Base-by-base conservation (phyloP, 441 rosid genomes). In the Flueggea neowawraea region DNA sequence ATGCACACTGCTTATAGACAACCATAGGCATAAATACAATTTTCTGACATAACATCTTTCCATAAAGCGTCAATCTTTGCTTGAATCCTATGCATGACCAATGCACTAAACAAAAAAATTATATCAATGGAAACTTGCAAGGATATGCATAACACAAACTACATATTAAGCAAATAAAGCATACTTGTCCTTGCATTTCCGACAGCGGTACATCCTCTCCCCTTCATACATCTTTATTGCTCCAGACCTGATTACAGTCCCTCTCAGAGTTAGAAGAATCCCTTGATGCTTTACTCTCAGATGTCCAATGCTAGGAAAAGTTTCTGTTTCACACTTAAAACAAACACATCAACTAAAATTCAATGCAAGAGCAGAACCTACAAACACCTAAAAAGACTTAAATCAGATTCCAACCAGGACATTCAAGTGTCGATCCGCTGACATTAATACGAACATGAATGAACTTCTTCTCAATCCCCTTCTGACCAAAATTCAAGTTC, bases 211-310 rank as follows among this genome's bases (percentile, higher is more conserved):
- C 80, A 85, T 82, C 83, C 96, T 79, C 75, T 82, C 89, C 57
- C 97, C 99, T 70, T 95, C 99, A 51, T 83, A 91, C 99, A 91
- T 91, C 82, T 89, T 95, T 57, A 81, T 78, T 58, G 92, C 85
- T 55, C 96, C 99, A 2, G 97, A 91, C 52, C 98, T 78, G 66
- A 88, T 95, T 31, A 95, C 90, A 1, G 96, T 95, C 57, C 99
- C 99, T 65, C 85, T 95, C 58, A 95, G 80, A 28, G 91, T 91
- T 51, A 95, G 79, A 31, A 91, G 88, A 81, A 91, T 76, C 52
- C 89, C 90, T 7, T 81, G 84, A 67, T 95, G 99, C 83, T 81
- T 91, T 64, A 91, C 98, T 74, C 98, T 86, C 63, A 95, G 78
- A 31, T 78, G 79, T n/a, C 98, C 97, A 53, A 91, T 89, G 80